Conservation (phyloP, 2,329 filamentous ascomycete genomes). For the Diplodia corticola region DNA sequence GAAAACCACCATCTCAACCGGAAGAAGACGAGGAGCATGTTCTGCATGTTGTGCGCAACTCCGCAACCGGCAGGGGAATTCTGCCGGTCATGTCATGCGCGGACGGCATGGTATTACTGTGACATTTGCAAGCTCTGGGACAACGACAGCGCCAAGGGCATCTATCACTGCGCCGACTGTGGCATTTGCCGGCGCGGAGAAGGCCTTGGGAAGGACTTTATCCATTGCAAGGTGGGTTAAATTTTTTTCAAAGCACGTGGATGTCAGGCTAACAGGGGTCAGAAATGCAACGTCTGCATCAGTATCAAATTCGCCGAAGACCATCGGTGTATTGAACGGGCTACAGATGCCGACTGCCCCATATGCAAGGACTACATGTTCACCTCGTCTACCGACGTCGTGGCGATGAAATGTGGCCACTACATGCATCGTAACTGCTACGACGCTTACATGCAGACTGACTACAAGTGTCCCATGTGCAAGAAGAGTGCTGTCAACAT, state of each 20-base stretch:
- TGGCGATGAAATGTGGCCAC: slow-evolving; percentile 94
- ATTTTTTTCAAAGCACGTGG: not conserved
- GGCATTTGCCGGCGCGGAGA: slow-evolving; percentile 90
- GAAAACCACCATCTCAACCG: slow-evolving; percentile 80
- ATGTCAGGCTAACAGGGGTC: slow-evolving; percentile 30
- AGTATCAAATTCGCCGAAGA: slow-evolving; percentile 80
- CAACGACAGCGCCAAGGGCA: slow-evolving; percentile 83
- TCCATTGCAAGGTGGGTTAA: slow-evolving; percentile 82
- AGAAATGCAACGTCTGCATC: slow-evolving; percentile 83
- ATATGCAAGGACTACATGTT: slow-evolving; percentile 98
- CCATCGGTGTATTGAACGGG: slow-evolving; percentile 92
- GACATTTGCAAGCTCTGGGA: slow-evolving; percentile 96
- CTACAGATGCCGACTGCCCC: slow-evolving; percentile 92
- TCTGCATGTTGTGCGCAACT: slow-evolving; percentile 92
- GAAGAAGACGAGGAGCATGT: slow-evolving; percentile 87
- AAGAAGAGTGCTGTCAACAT: slow-evolving; percentile 97
- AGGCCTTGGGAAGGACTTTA: slow-evolving; percentile 93
- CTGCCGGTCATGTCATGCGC: slow-evolving; percentile 74
- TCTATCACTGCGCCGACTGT: slow-evolving; percentile 95
- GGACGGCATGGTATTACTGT: slow-evolving; percentile 88
- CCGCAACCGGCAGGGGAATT: slow-evolving; percentile 78
- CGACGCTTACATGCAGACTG: slow-evolving; percentile 80
- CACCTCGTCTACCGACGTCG: slow-evolving; percentile 81
- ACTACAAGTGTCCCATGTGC: slow-evolving; percentile 96
- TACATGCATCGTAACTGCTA: slow-evolving; percentile 93